Base-by-base conservation (phyloP, 1,284 basidiomycete genomes). In the Cryptococcus sp. region DNA sequence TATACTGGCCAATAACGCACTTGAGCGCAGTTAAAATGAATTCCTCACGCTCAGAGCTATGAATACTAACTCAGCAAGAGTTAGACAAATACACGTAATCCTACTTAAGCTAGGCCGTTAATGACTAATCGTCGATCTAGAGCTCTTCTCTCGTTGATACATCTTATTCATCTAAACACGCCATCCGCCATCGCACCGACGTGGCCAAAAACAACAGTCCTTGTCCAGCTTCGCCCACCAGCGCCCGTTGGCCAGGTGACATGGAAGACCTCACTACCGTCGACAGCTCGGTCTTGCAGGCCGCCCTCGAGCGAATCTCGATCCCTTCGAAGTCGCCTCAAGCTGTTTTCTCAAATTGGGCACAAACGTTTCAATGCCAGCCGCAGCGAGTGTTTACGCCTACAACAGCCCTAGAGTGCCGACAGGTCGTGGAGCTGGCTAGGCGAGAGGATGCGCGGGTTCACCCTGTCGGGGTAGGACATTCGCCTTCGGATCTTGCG, bases 401-500 rank as follows among this genome's bases (percentile, higher is more conserved):
- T 0, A 81, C 82, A 55, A 84, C 81, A 35, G 84, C 86, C 40
- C 76, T 83, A 59, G 83, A 98, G 55, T 90, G 91, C 68, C 81
- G 83, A 44, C 82, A 85, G 62, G 81, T 95, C 46, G 80, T 98
- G 35, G 91, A 93, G 76, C 84, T 93, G 23, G 93, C 93, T 0
- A 81, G 87, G 13, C 80, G 89, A 45, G 84, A 90, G 68, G 80
- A 82, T 12, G 84, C 83, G 63, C 81, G 82, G 33, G 80, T 98
- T 39, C 85, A 93, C 54, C 88, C 91, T 0, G 87, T 87, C 28
- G 95, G 94, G 9, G 85, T 91, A 9, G 93, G 92, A 0, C 95
- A 98, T 78, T 90, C 87, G 61, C 96, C 95, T 11, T 89, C 87
- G 71, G 95, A 98, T 78, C 81, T 98, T 51, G 87, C 89, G 0